Conservation (phyloP, 2,329 filamentous ascomycete species). For the Arthroderma sp. region DNA sequence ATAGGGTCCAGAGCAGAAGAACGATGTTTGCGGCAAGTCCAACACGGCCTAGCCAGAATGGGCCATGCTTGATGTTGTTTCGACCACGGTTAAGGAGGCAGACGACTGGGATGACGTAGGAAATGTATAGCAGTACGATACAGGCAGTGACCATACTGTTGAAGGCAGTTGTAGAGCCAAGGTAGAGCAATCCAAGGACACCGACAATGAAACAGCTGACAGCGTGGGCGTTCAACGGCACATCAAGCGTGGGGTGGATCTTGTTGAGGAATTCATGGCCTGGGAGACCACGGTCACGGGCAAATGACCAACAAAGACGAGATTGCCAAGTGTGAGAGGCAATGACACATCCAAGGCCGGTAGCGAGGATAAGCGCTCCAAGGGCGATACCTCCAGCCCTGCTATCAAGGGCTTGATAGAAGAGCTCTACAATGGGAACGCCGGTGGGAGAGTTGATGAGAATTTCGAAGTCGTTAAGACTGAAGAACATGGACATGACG, state of each 20-base stretch:
- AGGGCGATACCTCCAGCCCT: constrained; percentile 35
- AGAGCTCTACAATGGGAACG: constrained; percentile 37
- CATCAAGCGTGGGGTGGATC: constrained; percentile 29
- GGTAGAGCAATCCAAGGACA: constrained; percentile 35
- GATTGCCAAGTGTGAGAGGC: constrained; percentile 40
- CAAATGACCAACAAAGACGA: constrained; percentile 41
- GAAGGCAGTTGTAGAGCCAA: constrained; percentile 31
- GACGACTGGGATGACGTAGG: constrained; percentile 35
- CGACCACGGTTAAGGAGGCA: constrained; percentile 35
- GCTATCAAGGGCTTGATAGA: constrained; percentile 31
- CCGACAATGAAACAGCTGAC: constrained; percentile 33
- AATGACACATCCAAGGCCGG: constrained; percentile 35
- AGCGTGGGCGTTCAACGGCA: constrained; percentile 34
- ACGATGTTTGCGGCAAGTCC: constrained; percentile 33
- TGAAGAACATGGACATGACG: constrained; percentile 38
- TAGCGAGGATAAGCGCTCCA: constrained; percentile 34
- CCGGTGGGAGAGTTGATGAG: constrained; percentile 29
- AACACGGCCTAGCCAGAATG: constrained; percentile 36
- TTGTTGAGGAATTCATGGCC: constrained; percentile 28
- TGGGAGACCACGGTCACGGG: constrained; percentile 38
- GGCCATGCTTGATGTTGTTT: constrained; percentile 31
- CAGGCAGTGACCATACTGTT: constrained; percentile 33
- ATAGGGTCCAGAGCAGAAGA: constrained; percentile 34
- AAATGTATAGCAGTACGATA: constrained; percentile 35
- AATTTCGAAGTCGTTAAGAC: constrained; percentile 31